Conservation (phyloP, 139 green algal genomes). For the Zygnema cylindricum region DNA sequence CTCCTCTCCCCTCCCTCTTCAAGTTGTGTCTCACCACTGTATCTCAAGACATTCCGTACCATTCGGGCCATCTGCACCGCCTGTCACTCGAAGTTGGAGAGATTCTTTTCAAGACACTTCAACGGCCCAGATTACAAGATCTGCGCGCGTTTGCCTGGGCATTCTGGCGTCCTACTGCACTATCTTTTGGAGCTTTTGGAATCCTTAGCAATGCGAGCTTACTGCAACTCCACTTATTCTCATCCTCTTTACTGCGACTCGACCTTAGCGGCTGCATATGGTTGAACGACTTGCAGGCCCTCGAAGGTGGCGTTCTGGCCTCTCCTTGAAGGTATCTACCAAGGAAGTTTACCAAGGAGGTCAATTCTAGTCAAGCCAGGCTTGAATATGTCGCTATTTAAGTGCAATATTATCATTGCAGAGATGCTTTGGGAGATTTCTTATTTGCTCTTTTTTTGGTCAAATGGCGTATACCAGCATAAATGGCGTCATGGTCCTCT, state of each 20-base stretch:
- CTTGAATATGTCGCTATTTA: too few relatives aligned
- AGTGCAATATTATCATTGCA: too few relatives aligned
- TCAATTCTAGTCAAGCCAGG: too few relatives aligned
- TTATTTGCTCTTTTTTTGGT: too few relatives aligned
- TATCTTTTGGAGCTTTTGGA: neutral
- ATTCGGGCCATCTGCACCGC: neutral
- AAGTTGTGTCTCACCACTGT: neutral
- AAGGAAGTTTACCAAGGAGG: too few relatives aligned
- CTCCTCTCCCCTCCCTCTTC: neutral
- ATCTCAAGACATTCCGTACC: neutral
- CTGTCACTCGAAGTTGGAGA: neutral
- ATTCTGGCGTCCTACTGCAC: neutral
- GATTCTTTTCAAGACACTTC: neutral
- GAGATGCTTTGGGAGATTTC: too few relatives aligned
- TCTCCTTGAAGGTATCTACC: neutral
- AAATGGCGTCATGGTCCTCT: too few relatives aligned
- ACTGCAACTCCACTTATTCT: neutral
- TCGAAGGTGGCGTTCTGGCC: neutral
- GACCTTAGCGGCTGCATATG: neutral
- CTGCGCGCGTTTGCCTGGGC: neutral
- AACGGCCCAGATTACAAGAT: neutral
- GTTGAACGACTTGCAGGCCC: neutral
- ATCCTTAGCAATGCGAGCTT: neutral
- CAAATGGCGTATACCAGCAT: too few relatives aligned
- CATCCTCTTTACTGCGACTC: neutral